Percentiles rank a stretch among this genome's conserved stretches.
These are phyloP conservation scores for Ajuga chamaepitys DNA, from an alignment of 257 asterid species.

Conservation along the genomic window DNA sequence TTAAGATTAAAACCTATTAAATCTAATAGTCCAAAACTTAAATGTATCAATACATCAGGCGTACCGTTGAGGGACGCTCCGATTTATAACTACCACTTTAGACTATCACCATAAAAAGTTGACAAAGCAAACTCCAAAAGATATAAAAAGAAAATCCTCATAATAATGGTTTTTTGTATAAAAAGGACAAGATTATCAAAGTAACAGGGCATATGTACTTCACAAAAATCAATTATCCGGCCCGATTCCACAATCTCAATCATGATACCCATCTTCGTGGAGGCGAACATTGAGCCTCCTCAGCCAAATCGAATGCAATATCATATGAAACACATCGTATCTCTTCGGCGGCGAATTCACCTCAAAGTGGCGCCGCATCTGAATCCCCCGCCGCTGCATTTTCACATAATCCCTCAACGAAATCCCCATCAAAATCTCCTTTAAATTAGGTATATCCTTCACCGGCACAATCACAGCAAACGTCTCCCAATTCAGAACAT, in stretches of 20 bases:
- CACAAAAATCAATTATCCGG: too few relatives aligned
- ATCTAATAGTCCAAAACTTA: too few relatives aligned
- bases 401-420: constrained; percentile 30
- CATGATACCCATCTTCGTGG: neutral
- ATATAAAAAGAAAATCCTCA: too few relatives aligned
- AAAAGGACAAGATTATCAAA: too few relatives aligned
- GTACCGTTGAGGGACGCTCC: too few relatives aligned
- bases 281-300: constrained; percentile 55
- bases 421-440: constrained; percentile 43
- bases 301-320: constrained; percentile 73
- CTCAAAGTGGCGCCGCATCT: constrained; percentile 60
- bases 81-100: too few relatives aligned
- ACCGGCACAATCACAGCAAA: constrained; percentile 54
- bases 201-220: too few relatives aligned
- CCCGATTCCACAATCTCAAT: neutral
- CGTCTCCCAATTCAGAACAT: constrained; percentile 63
- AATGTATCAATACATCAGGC: too few relatives aligned
- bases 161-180: too few relatives aligned
- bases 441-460: constrained; percentile 56
- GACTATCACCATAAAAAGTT: too few relatives aligned
- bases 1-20: too few relatives aligned
- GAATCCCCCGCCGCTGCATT: constrained; percentile 32
- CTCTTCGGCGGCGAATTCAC: constrained; percentile 59
- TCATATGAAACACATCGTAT: constrained; percentile 64
- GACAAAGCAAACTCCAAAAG: too few relatives aligned